These are phyloP conservation scores for Aspergillus carlsbadensis DNA, from an alignment of 495 filamentous ascomycete species.

Conservation along the genomic window DNA sequence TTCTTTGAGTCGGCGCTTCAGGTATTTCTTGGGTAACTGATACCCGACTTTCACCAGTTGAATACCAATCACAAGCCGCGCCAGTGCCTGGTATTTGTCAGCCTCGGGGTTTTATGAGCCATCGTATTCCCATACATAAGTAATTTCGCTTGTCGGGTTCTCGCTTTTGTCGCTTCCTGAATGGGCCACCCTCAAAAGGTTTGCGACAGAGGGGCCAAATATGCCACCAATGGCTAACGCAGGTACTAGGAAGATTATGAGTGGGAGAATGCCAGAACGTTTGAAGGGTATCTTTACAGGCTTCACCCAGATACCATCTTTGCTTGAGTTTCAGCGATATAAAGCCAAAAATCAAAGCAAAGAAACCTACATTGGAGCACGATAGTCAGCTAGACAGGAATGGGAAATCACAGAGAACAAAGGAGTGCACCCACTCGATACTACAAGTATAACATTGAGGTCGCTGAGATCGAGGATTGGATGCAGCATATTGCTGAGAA, in stretches of 20 bases:
- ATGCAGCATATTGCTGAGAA: constrained; percentile 33
- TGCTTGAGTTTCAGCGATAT: constrained; percentile 54
- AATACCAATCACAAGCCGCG: constrained; percentile 54
- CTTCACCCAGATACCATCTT: constrained; percentile 57
- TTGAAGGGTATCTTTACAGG: constrained; percentile 36
- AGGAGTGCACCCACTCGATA: constrained; percentile 36
- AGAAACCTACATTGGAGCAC: constrained; percentile 26
- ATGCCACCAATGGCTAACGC: constrained; percentile 48
- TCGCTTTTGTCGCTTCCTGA: constrained; percentile 40
- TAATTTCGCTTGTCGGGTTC: constrained; percentile 41
- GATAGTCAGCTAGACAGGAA: background rate
- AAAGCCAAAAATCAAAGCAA: constrained; percentile 41
- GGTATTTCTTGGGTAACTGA: constrained; percentile 34
- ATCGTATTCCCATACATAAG: constrained; percentile 31
- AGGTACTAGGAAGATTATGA: constrained; percentile 40
- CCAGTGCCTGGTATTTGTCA: constrained; percentile 34
- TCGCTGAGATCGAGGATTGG: constrained; percentile 53
- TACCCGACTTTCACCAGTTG: constrained; percentile 45
- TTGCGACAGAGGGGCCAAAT: constrained; percentile 49
- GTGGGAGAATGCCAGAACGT: background rate
- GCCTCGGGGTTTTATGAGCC: background rate
- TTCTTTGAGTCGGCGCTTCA: constrained; percentile 26
- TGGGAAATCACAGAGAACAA: background rate
- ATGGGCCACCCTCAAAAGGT: constrained; percentile 43
- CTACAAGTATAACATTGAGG: constrained; percentile 47